These are phyloP conservation scores for Cetraspora pellucida DNA, from an alignment of 192 early-diverging fungal species.

Conservation along the genomic window DNA sequence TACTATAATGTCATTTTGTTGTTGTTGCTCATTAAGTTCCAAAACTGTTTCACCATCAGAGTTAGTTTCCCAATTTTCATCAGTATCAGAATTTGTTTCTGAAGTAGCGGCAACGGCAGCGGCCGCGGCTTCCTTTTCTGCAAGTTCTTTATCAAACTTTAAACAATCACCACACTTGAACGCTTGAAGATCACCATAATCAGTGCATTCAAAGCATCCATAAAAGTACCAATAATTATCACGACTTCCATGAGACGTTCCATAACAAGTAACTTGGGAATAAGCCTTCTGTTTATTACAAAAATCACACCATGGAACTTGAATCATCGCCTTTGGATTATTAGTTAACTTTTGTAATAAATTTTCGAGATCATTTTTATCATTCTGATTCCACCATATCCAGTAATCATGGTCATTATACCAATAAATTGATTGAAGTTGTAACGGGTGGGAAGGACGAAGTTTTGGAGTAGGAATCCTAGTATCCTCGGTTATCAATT, in stretches of 20 bases:
- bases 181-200: neutral
- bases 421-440: constrained; percentile 14
- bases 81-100: neutral
- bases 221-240: neutral
- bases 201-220: constrained; percentile 18
- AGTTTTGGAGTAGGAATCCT: neutral
- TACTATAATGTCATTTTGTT: no score
- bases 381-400: neutral
- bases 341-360: neutral
- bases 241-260: neutral
- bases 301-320: constrained; percentile 18
- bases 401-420: neutral
- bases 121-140: neutral
- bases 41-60: no score
- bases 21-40: no score
- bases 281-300: neutral
- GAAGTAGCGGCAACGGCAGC: neutral
- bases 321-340: neutral
- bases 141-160: neutral
- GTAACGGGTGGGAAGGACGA: neutral
- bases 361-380: neutral
- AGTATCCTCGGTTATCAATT: neutral
- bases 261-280: neutral
- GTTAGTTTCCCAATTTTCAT: no score
- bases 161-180: constrained; percentile 13